Percentiles rank a stretch among this genome's conserved stretches.
Evolutionary conservation across 345 rosid species (phyloP).

Genomic region (Lumnitzera littorea): DNA sequence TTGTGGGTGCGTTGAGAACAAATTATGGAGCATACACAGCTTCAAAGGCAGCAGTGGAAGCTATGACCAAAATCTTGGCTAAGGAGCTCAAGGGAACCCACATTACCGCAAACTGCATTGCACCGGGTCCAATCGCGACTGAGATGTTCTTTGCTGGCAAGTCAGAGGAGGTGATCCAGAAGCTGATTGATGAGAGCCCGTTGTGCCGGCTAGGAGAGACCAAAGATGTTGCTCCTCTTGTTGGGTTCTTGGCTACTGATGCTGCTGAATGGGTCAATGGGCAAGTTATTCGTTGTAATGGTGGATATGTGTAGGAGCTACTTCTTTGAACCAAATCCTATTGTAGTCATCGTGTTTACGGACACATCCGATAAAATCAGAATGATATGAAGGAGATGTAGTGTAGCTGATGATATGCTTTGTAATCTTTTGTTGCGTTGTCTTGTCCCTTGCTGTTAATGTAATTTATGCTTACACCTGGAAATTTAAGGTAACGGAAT

Average conservation of each 20-base stretch:
- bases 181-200: constrained; percentile 1
- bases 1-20: constrained; percentile 6
- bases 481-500: no score
- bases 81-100: constrained; percentile 20
- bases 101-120: constrained; percentile 10
- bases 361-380: no score
- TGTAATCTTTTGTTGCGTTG: no score
- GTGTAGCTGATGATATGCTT: no score
- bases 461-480: no score
- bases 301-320: constrained; percentile 8
- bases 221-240: constrained; percentile 11
- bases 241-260: constrained; percentile 14
- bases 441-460: no score
- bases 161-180: constrained; percentile 9
- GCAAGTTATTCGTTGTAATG: constrained; percentile 6
- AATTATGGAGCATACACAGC: constrained; percentile 6
- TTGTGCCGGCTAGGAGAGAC: constrained; percentile 9
- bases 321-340: no score
- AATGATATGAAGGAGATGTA: no score
- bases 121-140: constrained; percentile 8
- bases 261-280: constrained; percentile 17
- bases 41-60: constrained; percentile 12
- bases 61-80: constrained; percentile 14
- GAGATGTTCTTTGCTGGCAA: constrained; percentile 14
- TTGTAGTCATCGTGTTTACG: no score